These are phyloP conservation scores for Paecilomyces niveus DNA, from an alignment of 2,329 filamentous ascomycete genomes.

Conservation along the genomic window DNA sequence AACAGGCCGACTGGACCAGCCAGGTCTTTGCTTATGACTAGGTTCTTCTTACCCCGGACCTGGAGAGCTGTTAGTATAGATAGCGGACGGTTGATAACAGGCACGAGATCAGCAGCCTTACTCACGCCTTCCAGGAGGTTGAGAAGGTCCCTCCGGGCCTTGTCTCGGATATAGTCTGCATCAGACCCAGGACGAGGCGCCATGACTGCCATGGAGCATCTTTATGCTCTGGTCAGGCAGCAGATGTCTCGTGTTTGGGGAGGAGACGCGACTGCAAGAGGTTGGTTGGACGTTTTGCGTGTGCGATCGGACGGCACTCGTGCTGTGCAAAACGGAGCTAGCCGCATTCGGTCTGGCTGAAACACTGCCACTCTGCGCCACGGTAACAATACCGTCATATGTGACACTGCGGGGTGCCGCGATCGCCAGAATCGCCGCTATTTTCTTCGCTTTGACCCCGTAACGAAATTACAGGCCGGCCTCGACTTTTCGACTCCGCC, in stretches of 20 bases:
- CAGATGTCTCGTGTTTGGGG: not conserved
- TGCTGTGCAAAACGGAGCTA: not conserved
- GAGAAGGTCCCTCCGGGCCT: conserved; percentile 78
- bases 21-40: conserved; percentile 85
- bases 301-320: not conserved
- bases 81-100: conserved; percentile 5
- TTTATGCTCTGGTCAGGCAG: conserved; percentile 4
- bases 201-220: conserved; percentile 24
- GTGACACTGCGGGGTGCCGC: not conserved
- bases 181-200: conserved; percentile 37
- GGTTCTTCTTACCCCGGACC: conserved; percentile 98
- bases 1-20: conserved; percentile 85
- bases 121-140: conserved; percentile 91
- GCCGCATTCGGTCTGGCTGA: conserved; percentile 3
- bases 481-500: not conserved
- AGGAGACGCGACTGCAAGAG: not conserved
- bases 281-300: not conserved
- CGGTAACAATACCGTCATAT: not conserved
- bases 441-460: not conserved
- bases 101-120: conserved; percentile 36
- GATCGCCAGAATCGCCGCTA: not conserved
- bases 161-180: conserved; percentile 41
- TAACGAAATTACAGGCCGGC: not conserved
- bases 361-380: conserved; percentile 1
- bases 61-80: conserved; percentile 39